Conservation (phyloP, 225 moss, liverwort and hornwort genomes). For the Pseudoscleropodium purum region DNA sequence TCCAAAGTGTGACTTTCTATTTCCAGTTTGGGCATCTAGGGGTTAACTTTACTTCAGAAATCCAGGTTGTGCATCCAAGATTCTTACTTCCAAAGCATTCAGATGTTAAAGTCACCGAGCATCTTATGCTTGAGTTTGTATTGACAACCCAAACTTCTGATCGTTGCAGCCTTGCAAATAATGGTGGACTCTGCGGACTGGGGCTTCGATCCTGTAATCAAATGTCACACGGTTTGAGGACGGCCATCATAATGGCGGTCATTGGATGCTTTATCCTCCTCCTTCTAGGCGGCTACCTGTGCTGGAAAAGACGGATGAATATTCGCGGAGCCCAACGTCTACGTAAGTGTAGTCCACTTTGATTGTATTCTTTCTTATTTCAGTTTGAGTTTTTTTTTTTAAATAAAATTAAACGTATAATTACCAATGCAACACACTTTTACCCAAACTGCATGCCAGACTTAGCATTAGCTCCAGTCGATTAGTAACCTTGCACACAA, state of each 20-base stretch:
- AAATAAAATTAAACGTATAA: not conserved
- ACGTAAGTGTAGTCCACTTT: slow-evolving; percentile 18
- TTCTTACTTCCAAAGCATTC: not conserved
- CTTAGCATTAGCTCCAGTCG: not conserved
- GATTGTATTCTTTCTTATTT: not conserved
- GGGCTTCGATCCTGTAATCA: slow-evolving; percentile 51
- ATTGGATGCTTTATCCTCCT: slow-evolving; percentile 11
- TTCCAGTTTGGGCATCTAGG: not conserved
- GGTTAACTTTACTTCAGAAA: not conserved
- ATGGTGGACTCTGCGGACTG: slow-evolving; percentile 67
- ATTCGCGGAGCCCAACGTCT: slow-evolving; percentile 45
- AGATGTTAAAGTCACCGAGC: not conserved
- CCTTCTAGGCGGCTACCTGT: slow-evolving; percentile 14
- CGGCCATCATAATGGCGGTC: slow-evolving; percentile 42
- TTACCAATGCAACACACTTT: not conserved
- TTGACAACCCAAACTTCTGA: not conserved
- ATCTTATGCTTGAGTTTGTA: not conserved
- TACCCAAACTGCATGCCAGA: not conserved
- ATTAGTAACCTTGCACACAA: not conserved
- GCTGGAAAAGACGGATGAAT: slow-evolving; percentile 34
- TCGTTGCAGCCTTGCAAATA: slow-evolving; percentile 65
- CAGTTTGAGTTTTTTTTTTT: not conserved
- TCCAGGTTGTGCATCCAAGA: not conserved
- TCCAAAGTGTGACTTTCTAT: not conserved
- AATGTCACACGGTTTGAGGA: slow-evolving; percentile 32